These are phyloP conservation scores for Discostella stelligeroides DNA, from an alignment of 108 stramenopile species.

Conservation along the genomic window DNA sequence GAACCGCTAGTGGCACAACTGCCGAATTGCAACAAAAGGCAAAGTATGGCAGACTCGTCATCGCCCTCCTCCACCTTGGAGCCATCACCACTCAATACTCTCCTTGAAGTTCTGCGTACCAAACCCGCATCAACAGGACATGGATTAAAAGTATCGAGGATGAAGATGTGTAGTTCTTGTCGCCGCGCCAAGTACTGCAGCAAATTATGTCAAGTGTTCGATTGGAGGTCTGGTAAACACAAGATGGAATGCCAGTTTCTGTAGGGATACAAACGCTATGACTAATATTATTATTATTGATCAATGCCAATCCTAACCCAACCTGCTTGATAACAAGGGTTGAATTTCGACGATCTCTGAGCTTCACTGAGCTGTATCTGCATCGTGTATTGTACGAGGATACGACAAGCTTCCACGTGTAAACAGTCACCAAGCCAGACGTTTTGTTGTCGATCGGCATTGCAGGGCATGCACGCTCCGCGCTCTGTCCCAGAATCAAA, in stretches of 20 bases:
- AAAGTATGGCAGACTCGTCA: background rate
- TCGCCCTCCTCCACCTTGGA: background rate
- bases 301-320: too few relatives aligned
- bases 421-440: too few relatives aligned
- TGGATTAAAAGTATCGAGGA: constrained; percentile 64
- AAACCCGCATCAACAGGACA: constrained; percentile 6
- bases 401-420: too few relatives aligned
- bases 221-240: constrained; percentile 90
- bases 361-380: too few relatives aligned
- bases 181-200: constrained; percentile 89
- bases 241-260: constrained; percentile 89
- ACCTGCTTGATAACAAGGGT: too few relatives aligned
- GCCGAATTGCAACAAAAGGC: background rate
- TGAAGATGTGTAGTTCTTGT: constrained; percentile 93
- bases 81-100: constrained; percentile 23
- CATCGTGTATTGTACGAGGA: too few relatives aligned
- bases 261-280: too few relatives aligned
- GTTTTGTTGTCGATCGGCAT: too few relatives aligned
- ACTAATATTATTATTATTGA: too few relatives aligned
- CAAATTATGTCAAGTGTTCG: constrained; percentile 89
- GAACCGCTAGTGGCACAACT: background rate
- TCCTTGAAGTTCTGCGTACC: constrained; percentile 5
- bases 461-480: too few relatives aligned
- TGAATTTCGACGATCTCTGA: too few relatives aligned
- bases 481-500: too few relatives aligned